Base-by-base conservation (phyloP, 2,329 filamentous ascomycete species). In the Fusarium bulbicola region DNA sequence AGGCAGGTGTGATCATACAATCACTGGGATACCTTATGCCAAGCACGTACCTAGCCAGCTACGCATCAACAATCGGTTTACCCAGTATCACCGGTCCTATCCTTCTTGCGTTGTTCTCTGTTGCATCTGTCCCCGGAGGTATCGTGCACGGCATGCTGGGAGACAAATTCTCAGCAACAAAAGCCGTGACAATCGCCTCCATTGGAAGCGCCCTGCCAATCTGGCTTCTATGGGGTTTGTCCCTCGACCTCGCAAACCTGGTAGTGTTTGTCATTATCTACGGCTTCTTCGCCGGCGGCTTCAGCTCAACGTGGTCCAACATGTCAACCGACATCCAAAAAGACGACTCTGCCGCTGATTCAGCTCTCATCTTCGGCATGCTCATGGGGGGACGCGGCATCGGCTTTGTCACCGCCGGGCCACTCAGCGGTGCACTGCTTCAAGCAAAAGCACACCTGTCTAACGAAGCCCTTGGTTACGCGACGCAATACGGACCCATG, bases 241-340 rank as follows among this genome's bases (percentile, higher is more conserved):
- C 87, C 24, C 83, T 83, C 0, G 84, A 84, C 12, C 80, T 90
- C 28, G 84, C 84, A 7, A 81, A 89, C 9, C 80, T 92, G 37
- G 85, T 89, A 12, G 74, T 88, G 16, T 92, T 92, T 76, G 87
- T 89, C 11, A 79, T 91, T 20, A 82, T 86, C 8, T 92, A 90
- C 72, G 91, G 90, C 1, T 86, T 92, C 74, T 92, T 91, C 47
- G 90, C 90, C 0, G 88, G 90, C 6, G 87, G 87, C 0, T 92
- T 89, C 73, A 89, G 87, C 36, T 86, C 87, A 3, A 88, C 89
- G 0, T 92, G 90, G 90, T 85, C 86, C 6, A 87, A 86, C 3
- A 84, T 87, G 75, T 82, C 86, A 79, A 80, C 76, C 42, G 83
- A 86, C 34, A 79, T 86, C 8, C 75, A 78, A 24, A 70, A 69